These are phyloP conservation scores for Termitomyces sp. DNA, from an alignment of 768 basidiomycete genomes.

Conservation along the genomic window DNA sequence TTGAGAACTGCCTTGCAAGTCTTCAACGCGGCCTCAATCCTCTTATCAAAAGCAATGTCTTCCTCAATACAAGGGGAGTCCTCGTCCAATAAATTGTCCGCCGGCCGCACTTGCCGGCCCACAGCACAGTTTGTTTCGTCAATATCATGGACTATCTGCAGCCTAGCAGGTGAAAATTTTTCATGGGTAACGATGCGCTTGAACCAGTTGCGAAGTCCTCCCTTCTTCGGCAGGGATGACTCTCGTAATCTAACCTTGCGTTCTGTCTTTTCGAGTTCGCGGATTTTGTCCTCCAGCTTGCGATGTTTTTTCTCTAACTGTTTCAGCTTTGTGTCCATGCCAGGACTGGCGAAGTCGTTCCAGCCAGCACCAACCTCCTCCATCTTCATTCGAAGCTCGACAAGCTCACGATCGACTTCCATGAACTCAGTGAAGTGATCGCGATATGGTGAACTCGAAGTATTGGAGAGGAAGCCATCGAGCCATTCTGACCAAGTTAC, in stretches of 20 bases:
- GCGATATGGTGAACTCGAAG: conserved; percentile 27
- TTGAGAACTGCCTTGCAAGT: conserved; percentile 44
- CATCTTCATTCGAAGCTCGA: conserved; percentile 17
- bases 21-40: conserved; percentile 34
- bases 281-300: conserved; percentile 28
- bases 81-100: neutral
- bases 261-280: conserved; percentile 19
- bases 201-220: conserved; percentile 58
- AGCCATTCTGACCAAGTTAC: conserved; percentile 35
- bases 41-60: conserved; percentile 25
- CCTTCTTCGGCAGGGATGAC: conserved; percentile 26
- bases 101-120: conserved; percentile 28
- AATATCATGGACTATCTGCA: conserved; percentile 35
- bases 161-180: conserved; percentile 21
- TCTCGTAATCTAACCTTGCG: conserved; percentile 21
- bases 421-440: conserved; percentile 19
- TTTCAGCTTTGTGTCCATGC: conserved; percentile 33
- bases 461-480: conserved; percentile 21
- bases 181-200: conserved; percentile 48
- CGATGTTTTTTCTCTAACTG: conserved; percentile 37
- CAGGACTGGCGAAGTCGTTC: conserved; percentile 11
- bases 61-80: neutral
- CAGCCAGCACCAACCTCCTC: conserved; percentile 8
- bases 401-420: conserved; percentile 24
- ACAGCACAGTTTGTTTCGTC: conserved; percentile 35